Base-by-base conservation (phyloP, 192 early-diverging fungal genomes). In the Diversispora epigaea region DNA sequence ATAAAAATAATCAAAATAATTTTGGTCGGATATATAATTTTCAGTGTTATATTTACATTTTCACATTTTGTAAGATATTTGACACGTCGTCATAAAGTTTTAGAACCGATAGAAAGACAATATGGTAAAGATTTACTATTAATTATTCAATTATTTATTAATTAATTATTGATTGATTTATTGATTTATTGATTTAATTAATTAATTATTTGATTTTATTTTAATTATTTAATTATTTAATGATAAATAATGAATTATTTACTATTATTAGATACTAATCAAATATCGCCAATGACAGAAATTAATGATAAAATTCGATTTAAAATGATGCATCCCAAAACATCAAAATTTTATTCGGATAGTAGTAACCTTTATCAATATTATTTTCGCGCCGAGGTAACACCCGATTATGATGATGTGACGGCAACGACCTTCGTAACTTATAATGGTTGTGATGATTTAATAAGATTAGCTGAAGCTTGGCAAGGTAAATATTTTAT, bases 391-490 rank as follows among this genome's bases (percentile, higher is more conserved):
- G 78, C 79, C 7, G 43, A 52, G 3, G 61, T 75, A 4, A 80
- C 64, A 21, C 87, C 85, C 21, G 63, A 71, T 4, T 54, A 55
- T 17, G 78, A 85, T 14, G 84, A 86, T 47, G 80, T 88, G 19
- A 80, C 87, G 1, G 69, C 84, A 1, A 81, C 79, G n/a, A 84
- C 85, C 5, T 81, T 82, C 60, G 77, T 85, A 4, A 84, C 82
- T 49, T 76, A 79, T 50, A 79, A 84, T 52, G 75, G 79, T 15
- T 80, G 82, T 64, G 79, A 79, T 25, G 84, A 85, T 49, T 60
- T 88, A 56, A 77, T 70, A n/a, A 62, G 71, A 41, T 73, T 88
- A 44, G 81, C 84, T 14, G 84, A 83, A 45, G 73, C 77, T 47
- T 88, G 84, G 78, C 76, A 85, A 79, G 87, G 87, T 86, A 74